Conservation (phyloP, 768 basidiomycete species). For the Calocybe indica region DNA sequence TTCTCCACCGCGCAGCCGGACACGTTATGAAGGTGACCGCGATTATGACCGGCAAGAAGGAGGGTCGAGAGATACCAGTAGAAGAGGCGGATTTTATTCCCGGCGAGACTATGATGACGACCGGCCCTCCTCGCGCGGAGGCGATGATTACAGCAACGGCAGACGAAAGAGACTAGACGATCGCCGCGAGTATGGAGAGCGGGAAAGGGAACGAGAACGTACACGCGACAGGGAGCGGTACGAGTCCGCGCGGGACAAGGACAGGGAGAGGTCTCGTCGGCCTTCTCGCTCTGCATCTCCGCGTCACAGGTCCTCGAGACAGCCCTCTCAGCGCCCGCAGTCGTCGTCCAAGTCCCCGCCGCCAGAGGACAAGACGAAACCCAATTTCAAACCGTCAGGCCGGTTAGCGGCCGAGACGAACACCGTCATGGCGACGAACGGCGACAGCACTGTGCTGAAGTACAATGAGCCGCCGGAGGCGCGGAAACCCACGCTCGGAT, state of each 20-base stretch:
- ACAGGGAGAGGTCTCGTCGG: constrained; percentile 15
- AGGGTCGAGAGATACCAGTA: too few species aligned
- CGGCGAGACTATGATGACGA: too few species aligned
- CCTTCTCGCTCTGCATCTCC: constrained; percentile 61
- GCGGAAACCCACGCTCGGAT: constrained; percentile 80
- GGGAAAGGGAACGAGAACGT: constrained; percentile 36
- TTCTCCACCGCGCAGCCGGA: too few species aligned
- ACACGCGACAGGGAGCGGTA: constrained; percentile 39
- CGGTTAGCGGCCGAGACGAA: constrained; percentile 95
- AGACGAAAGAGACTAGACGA: constrained; percentile 9
- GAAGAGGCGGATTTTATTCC: too few species aligned
- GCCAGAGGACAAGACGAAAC: constrained; percentile 64
- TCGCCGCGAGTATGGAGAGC: constrained; percentile 11
- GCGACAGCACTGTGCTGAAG: constrained; percentile 81
- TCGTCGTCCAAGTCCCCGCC: constrained; percentile 41
- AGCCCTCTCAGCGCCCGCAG: constrained; percentile 24
- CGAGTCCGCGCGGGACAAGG: constrained; percentile 19
- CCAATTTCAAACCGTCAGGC: constrained; percentile 86
- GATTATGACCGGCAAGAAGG: too few species aligned
- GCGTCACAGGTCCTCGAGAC: constrained; percentile 33
- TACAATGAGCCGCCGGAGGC: constrained; percentile 99
- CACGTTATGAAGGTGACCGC: too few species aligned
- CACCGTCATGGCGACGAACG: constrained; percentile 70
- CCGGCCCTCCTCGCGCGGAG: too few species aligned
- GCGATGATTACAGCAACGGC: neutral